phyloP scores from a whole-genome alignment of 2,329 filamentous ascomycete species.

The Cytospora piceicola region DNA sequence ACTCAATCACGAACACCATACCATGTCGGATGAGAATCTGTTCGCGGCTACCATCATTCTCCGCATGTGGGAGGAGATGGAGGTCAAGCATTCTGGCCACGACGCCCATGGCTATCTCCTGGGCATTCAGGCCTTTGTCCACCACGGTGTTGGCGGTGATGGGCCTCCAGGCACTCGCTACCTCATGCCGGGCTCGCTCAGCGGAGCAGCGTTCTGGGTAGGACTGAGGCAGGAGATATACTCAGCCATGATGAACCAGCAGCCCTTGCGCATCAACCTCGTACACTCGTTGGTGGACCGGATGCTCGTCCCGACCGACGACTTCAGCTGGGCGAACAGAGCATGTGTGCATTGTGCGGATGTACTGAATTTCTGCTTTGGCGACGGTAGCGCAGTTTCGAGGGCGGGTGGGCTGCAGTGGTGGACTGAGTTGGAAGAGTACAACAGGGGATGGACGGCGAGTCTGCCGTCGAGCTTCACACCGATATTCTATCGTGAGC shows the following conservation, averaged over 20 bases:
- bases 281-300: constrained; percentile 55
- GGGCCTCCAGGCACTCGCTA: constrained; percentile 40
- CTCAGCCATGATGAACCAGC: constrained; percentile 54
- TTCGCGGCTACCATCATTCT: constrained; percentile 61
- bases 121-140: constrained; percentile 53
- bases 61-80: constrained; percentile 60
- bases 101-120: constrained; percentile 53
- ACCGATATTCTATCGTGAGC: constrained; percentile 54
- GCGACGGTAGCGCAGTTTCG: constrained; percentile 37
- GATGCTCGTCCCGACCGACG: constrained; percentile 51
- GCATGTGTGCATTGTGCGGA: constrained; percentile 66
- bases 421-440: constrained; percentile 52
- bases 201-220: constrained; percentile 61
- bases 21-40: constrained; percentile 53
- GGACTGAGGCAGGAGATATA: constrained; percentile 64
- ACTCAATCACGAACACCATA: constrained; percentile 45
- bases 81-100: constrained; percentile 47
- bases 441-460: constrained; percentile 51
- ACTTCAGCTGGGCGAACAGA: constrained; percentile 63
- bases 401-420: constrained; percentile 37
- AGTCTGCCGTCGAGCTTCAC: constrained; percentile 56
- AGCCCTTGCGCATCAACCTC: constrained; percentile 53
- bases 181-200: constrained; percentile 47
- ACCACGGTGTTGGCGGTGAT: constrained; percentile 36
- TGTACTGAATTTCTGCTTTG: constrained; percentile 66